Conservation (phyloP, 108 stramenopile genomes). For the Cafeteria roenbergensis region DNA sequence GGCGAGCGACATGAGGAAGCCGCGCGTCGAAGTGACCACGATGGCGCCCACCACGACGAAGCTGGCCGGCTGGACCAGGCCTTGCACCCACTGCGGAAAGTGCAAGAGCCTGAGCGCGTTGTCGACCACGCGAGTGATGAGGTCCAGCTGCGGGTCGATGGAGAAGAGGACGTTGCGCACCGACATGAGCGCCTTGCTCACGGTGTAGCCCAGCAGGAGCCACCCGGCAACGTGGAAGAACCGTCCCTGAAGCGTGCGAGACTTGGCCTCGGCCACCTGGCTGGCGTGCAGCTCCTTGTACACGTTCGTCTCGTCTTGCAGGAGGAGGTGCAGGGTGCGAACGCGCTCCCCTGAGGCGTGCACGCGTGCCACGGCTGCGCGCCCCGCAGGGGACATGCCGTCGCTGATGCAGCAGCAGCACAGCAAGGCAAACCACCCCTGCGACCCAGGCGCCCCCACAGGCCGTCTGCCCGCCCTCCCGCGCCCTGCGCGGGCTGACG, state of each 20-base stretch:
- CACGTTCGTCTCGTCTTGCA: constrained; percentile 1
- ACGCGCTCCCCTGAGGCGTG: background rate
- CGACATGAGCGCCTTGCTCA: constrained; percentile 2
- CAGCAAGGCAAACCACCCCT: no score
- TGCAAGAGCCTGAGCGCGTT: constrained; percentile 15
- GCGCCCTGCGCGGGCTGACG: no score
- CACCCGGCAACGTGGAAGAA: background rate
- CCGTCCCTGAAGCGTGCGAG: constrained; percentile 4
- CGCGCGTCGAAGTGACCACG: constrained; percentile 6
- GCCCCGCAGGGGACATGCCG: no score
- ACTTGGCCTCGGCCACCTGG: background rate
- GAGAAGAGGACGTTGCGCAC: constrained; percentile 10
- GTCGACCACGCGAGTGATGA: constrained; percentile 10
- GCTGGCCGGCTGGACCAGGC: constrained; percentile 11
- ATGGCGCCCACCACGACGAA: constrained; percentile 7
- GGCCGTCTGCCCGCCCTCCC: no score
- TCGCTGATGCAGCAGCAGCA: no score
- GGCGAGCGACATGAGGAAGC: constrained; percentile 10
- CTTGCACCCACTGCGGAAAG: background rate
- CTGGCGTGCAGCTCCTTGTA: constrained; percentile 6
- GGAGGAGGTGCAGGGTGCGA: constrained; percentile 5
- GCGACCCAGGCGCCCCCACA: no score
- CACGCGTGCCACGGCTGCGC: background rate
- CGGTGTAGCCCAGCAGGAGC: constrained; percentile 2
- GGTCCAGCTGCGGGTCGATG: constrained; percentile 11